Evolutionary conservation across 177 flowering plant species (phyloP), one percentile per base, ranked within the genome.

Genomic region (Telopea speciosissima): DNA sequence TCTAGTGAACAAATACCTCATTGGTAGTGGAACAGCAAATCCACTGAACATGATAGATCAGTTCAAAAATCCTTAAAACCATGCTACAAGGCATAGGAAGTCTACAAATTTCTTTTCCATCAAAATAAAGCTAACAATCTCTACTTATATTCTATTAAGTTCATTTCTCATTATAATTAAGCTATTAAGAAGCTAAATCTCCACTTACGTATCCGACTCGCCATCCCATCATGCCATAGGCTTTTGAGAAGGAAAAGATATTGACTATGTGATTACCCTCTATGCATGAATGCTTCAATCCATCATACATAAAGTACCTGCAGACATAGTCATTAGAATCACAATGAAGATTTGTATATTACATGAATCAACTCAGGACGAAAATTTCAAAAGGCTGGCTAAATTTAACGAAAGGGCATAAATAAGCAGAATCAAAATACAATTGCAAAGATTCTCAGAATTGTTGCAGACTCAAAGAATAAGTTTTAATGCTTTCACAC

Each of bases 211-310:
- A 96, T 85, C 99, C 99, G 79, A 96, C 91, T 65, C 99, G 87
- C 99, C 99, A 96, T 78, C 99, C 99, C 98, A 96, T 96, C 99
- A 96, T 96, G 68, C 98, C 98, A 73, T 93, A 96, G 64, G 98
- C 97, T 82, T 96, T 96, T 19, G 99, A 96, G 85, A 96, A 96
- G 66, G 98, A 96, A 79, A 96, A 96, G 25, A 96, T 72, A 78
- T 96, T 93, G 82, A 93, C 80, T 36, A 96, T 83, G 80, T 96
- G 99, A 79, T 89, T 74, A 14, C 78, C 97, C 79, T 96, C 98
- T 12, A 93, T 23, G 70, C 99, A 96, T 1, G 86, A 68, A 84
- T 96, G 99, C 76, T 90, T 87, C 78, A 79, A 82, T 62, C 93
- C 98, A 81, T 96, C 98, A 81, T 87, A 96, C 99, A 96, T 91